Evolutionary conservation across 805 yeast genomes (phyloP).

Genomic region (Komagataella kurtzmanii): DNA sequence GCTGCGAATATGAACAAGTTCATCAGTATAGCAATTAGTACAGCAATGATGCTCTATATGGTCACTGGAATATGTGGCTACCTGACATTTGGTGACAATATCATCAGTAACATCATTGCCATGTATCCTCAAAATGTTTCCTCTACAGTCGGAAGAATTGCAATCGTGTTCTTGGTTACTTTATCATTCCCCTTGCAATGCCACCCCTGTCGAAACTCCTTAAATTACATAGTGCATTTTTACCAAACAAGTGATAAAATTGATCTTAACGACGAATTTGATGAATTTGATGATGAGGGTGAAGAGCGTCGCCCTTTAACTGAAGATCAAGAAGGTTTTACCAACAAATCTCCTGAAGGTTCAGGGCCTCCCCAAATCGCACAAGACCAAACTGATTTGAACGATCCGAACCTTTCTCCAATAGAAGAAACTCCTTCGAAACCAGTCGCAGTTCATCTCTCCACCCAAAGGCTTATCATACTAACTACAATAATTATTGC

Average conservation of each 20-base stretch:
- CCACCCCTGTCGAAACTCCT: slow-evolving; percentile 80
- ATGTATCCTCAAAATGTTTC: slow-evolving; percentile 54
- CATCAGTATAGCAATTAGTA: slow-evolving; percentile 37
- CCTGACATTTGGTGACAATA: slow-evolving; percentile 72
- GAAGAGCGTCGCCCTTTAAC: slow-evolving; percentile 4
- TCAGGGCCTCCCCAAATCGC: background rate
- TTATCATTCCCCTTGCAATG: slow-evolving; percentile 83
- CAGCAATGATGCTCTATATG: slow-evolving; percentile 51
- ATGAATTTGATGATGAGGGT: slow-evolving; percentile 6
- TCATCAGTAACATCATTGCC: slow-evolving; percentile 66
- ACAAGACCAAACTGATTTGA: background rate
- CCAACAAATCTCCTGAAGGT: slow-evolving; percentile 3
- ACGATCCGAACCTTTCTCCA: background rate
- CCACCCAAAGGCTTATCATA: slow-evolving; percentile 16
- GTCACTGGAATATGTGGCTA: slow-evolving; percentile 76
- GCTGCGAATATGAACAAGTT: slow-evolving; percentile 31
- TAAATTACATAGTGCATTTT: slow-evolving; percentile 31
- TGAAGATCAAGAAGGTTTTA: slow-evolving; percentile 4
- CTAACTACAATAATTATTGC: slow-evolving; percentile 31
- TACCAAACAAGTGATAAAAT: background rate
- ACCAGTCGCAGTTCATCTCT: slow-evolving; percentile 7
- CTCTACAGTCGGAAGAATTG: slow-evolving; percentile 69
- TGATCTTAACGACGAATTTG: background rate
- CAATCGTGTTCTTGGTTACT: slow-evolving; percentile 69
- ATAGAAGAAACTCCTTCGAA: slow-evolving; percentile 1